phyloP scores from a whole-genome alignment of 192 early-diverging fungal genomes.

The Funneliformis mosseae region DNA sequence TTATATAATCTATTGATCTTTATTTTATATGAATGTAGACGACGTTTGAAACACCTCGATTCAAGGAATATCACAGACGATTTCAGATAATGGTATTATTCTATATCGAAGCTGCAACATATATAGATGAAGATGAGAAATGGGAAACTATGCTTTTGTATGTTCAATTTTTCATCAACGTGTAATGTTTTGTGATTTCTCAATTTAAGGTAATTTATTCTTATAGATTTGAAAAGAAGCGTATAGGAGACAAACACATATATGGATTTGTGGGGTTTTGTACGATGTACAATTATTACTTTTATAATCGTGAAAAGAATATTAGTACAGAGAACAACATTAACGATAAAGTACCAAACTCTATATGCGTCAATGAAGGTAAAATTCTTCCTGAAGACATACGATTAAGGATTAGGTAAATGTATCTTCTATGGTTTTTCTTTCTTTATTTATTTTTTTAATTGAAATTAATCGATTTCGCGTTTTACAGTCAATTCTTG shows the following conservation, averaged over 20 bases:
- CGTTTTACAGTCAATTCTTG: slow-evolving; percentile 77
- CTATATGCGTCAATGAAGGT: background rate
- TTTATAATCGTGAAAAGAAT: slow-evolving; percentile 45
- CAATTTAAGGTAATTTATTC: background rate
- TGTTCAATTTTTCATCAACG: background rate
- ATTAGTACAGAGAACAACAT: background rate
- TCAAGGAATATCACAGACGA: slow-evolving; percentile 76
- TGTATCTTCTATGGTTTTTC: background rate
- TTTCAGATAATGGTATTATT: slow-evolving; percentile 81
- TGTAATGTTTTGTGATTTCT: slow-evolving; percentile 17
- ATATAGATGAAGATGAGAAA: slow-evolving; percentile 80
- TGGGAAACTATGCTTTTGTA: slow-evolving; percentile 74
- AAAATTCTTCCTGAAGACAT: slow-evolving; percentile 58
- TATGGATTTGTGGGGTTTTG: slow-evolving; percentile 85
- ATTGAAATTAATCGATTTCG: background rate
- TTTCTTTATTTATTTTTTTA: slow-evolving; percentile 12
- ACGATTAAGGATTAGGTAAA: slow-evolving; percentile 84
- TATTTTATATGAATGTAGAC: slow-evolving; percentile 38
- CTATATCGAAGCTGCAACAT: slow-evolving; percentile 89
- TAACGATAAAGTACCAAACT: background rate
- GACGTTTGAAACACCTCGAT: slow-evolving; percentile 65
- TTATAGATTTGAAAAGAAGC: slow-evolving; percentile 58
- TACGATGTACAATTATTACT: slow-evolving; percentile 84
- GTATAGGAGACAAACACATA: slow-evolving; percentile 42
- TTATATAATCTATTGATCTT: slow-evolving; percentile 17